Evolutionary conservation across 2,329 filamentous ascomycete species (phyloP), one percentile per base, ranked within the genome.

Genomic region (Cladophialophora carrionii): DNA sequence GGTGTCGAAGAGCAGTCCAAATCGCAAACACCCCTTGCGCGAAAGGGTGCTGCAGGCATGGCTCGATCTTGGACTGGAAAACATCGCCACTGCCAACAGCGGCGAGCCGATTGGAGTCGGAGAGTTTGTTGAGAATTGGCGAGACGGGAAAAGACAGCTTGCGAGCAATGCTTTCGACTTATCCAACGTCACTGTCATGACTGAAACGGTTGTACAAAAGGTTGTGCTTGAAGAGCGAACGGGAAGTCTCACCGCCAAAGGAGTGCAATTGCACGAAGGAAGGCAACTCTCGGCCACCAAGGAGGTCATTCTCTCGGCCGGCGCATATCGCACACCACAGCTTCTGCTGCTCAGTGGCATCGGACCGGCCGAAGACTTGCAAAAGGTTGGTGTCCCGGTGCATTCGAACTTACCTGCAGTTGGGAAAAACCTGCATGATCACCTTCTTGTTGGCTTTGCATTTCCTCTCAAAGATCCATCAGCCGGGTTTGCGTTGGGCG

Each of bases 271-370:
- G 61, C 72, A 20, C 43, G 71, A 14, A 24, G 46, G 73, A 74
- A 14, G 73, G 72, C 6, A 63, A 52, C 43, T 77, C 37, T 72
- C 70, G 12, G 80, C 81, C 1, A 78, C 74, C 17, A 75, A 75
- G 34, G 81, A 83, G 69, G 76, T 82, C 53, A 80, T 83, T 64
- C 64, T 82, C 46, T 74, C 79, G 4, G 81, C 73, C 8, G 87
- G 87, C 14, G 82, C 84, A 1, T 89, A 85, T 75, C 86, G 88
- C 75, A 83, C 83, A 1, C 86, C 87, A 7, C 87, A 89, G 73
- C 76, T 90, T 2, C 83, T 90, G 12, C 85, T 87, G 76, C 81
- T 89, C 1, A 84, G 80, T 61, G 88, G 88, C 20, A 81, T 90
- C 34, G 87, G 87, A 0, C 85, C 86, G 0, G 71, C 75, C 10